Conservation (phyloP, 495 filamentous ascomycete species). For the Cryomyces antarcticus region DNA sequence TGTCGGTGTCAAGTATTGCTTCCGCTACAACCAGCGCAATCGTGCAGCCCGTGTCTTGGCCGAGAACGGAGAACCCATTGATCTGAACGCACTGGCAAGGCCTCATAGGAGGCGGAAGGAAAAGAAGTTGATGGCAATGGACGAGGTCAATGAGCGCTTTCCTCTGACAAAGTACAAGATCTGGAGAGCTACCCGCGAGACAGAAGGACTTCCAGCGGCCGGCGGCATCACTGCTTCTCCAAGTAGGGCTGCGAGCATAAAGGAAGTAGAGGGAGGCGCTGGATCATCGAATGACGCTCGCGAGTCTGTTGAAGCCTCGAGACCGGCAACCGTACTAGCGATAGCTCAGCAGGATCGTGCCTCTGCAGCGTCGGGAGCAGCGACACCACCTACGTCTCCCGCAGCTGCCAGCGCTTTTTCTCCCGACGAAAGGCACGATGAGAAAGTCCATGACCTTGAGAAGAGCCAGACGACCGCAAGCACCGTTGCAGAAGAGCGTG, state of each 20-base stretch:
- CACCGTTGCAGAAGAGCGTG: conserved; percentile 1
- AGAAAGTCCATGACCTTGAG: conserved; percentile 4
- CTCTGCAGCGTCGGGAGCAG: not conserved
- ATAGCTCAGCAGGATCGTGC: conserved; percentile 12
- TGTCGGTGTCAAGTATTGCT: conserved; percentile 97
- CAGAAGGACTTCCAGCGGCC: conserved; percentile 61
- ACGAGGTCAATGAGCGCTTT: conserved; percentile 95
- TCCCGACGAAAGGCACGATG: conserved; percentile 1
- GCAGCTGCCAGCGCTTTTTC: not conserved
- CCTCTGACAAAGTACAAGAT: conserved; percentile 88
- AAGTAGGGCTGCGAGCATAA: conserved; percentile 47
- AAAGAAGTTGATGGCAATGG: conserved; percentile 97
- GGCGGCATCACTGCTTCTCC: conserved; percentile 67
- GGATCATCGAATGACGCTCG: conserved; percentile 19
- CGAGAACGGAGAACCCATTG: conserved; percentile 78
- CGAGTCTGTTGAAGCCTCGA: conserved; percentile 11
- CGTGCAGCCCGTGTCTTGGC: conserved; percentile 47
- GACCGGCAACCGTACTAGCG: conserved; percentile 10
- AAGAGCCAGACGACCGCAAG: conserved; percentile 5
- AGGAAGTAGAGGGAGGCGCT: conserved; percentile 34
- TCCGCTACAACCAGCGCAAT: conserved; percentile 90
- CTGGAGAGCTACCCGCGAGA: conserved; percentile 70
- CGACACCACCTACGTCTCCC: conserved; percentile 2
- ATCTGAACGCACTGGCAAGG: conserved; percentile 59
- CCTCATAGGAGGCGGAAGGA: conserved; percentile 67